Evolutionary conservation across 305 asterid genomes (phyloP), one percentile per base, ranked within the genome.

Genomic region (Withania somnifera): DNA sequence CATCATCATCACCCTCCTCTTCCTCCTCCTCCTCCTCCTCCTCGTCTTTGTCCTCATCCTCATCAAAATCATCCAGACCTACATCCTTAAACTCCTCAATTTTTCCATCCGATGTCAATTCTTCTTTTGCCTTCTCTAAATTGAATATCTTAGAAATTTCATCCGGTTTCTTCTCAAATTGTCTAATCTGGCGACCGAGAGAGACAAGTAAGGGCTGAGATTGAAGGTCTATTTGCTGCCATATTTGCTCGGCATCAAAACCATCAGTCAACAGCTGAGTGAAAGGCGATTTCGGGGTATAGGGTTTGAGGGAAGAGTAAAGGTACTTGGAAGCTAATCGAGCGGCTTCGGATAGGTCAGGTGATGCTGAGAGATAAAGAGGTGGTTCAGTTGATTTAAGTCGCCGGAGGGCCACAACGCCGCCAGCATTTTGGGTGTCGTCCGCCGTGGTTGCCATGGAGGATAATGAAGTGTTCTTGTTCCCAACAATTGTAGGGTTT

Each of bases 211-310:
- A 68, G 7, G 97, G 97, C 85, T 90, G 90, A 7, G 94, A 82
- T 85, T 96, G 98, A 51, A 93, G 87, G 86, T 96, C 98, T 40
- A 96, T 92, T 87, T 94, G 99, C 90, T 93, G 98, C 99, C 98
- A 96, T 50, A 96, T 93, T 87, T 95, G 98, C 84, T 96, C 99
- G 2, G 94, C 91, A 45, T 96, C 99, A 73, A 91, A 96, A 0
- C 95, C 97, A 56, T 96, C 88, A 0, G 94, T 90, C 34, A 88
- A 80, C 5, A 96, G 92, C 11, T 89, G 88, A 54, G 57, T 61
- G 40, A 96, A 88, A 5, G 93, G 92, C 42, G 89, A 90, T 73
- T 92, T 96, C 19, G 92, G 97, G 38, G 90, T 84, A 82, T 86
- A 86, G 22, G 97, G 94, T 78, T 80, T 90, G 77, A 96, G 90